Conservation (phyloP, 2,329 filamentous ascomycete genomes). For the Aotearoamyces nothofagi region DNA sequence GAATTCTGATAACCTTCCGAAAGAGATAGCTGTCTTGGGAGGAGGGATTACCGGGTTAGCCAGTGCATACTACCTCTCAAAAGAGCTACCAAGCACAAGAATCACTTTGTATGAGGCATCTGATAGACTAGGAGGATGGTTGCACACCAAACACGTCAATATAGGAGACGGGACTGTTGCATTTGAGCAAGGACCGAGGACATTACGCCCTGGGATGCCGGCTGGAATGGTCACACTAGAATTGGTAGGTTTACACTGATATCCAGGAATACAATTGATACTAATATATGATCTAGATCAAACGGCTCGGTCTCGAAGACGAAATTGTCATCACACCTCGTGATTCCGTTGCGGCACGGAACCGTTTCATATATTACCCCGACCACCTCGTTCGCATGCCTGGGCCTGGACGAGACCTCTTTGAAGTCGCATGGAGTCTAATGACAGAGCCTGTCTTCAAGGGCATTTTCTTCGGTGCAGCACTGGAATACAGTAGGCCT, state of each 20-base stretch:
- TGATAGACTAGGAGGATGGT: constrained; percentile 66
- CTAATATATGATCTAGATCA: constrained; percentile 27
- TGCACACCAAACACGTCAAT: constrained; percentile 49
- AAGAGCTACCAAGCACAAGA: constrained; percentile 47
- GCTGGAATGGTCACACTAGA: constrained; percentile 12
- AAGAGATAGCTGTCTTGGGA: constrained; percentile 49
- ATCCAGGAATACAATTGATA: constrained; percentile 3
- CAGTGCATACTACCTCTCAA: constrained; percentile 61
- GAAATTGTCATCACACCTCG: constrained; percentile 38
- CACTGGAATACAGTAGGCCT: constrained; percentile 18
- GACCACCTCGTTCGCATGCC: constrained; percentile 60
- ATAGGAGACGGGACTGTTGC: constrained; percentile 47
- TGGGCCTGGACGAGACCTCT: constrained; percentile 21
- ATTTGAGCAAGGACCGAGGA: constrained; percentile 72
- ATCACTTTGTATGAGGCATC: constrained; percentile 72
- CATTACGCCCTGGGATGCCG: constrained; percentile 12
- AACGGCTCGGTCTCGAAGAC: constrained; percentile 37
- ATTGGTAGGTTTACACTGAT: constrained; percentile 8
- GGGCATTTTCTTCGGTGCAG: constrained; percentile 18
- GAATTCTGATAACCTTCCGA: not conserved
- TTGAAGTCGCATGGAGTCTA: constrained; percentile 20
- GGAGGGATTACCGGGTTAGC: constrained; percentile 74
- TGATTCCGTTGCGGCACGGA: constrained; percentile 33
- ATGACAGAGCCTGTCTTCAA: constrained; percentile 40
- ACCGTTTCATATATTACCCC: constrained; percentile 79